Evolutionary conservation across 2,329 filamentous ascomycete species (phyloP), one percentile per base, ranked within the genome.

Genomic region (Penicillium sp.): DNA sequence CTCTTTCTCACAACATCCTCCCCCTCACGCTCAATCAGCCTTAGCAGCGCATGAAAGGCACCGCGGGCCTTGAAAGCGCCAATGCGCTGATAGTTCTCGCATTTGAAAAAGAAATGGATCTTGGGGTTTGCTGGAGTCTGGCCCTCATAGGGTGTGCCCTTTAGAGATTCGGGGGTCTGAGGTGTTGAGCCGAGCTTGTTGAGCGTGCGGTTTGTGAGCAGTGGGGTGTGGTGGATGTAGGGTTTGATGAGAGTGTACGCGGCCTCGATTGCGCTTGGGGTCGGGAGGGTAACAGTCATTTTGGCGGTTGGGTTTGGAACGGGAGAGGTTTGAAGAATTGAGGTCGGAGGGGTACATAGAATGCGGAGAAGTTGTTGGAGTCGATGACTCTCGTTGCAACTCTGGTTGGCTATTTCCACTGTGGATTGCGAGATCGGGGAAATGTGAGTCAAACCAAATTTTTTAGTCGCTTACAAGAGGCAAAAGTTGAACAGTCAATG

Each of bases 21-120:
- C 1, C 86, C 88, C 5, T 84, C 79, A 69, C 88, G 85, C 66
- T 75, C 77, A 73, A 90, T 87, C 72, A 97, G 78, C 60, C 90
- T 79, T 70, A 88, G 84, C 44, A 97, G 74, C 0, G 93, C 93
- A 77, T 97, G 92, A 70, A 97, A 97, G 0, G 93, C 94, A 5
- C 94, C 95, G 7, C 94, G 84, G 17, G 88, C 90, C 80, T 98
- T 98, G 83, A 98, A 98, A 1, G 94, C 94, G 56, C 94, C 95
- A 58, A 96, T 88, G 59, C 88, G 88, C 81, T 98, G 95, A 62
- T 92, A 82, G 77, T 97, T 97, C 82, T 98, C 94, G 77, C 92
- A 96, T 81, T 98, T 98, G 86, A 98, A 96, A 82, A 91, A 95
- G 56, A 98, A 83, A 13, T 87, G 83, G 45, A 97, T 80, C 54